Evolutionary conservation across 768 basidiomycete genomes (phyloP), one percentile per base, ranked within the genome.

Genomic region (Pleurotus salmoneostramineus): DNA sequence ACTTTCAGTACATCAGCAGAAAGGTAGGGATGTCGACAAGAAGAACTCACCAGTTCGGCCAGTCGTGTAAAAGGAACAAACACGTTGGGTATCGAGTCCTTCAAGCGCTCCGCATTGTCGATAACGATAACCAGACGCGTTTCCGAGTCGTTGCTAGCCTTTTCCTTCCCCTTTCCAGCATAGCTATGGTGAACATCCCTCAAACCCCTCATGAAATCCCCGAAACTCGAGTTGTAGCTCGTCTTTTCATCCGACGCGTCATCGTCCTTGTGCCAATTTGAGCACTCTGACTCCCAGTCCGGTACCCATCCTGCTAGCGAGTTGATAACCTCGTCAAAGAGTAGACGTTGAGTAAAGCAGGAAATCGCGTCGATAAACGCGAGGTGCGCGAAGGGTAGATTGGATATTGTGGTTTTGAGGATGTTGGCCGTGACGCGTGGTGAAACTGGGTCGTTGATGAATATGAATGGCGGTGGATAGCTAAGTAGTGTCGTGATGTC

Each of bases 11-110:
- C 40, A 64, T 51, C 36, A 51, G 50, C 11, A n/a, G 14, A 6
- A 14, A 34, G 32, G 17, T 14, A 37, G 15, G n/a, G 33, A 10
- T 15, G 34, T 31, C 21, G n/a, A 10, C 11, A 37, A 14, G 32
- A 12, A 10, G 11, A 27, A 50, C 57, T 46, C 21, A 91, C 91
- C 68, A 93, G 65, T 64, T 93, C 91, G 3, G 82, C 73, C 32
- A 93, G 72, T 50, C 90, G 80, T 12, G 88, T 80, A 34, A 93
- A 67, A 40, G 91, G 88, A 7, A 89, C 83, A 1, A 92, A 56
- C 1, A 91, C 65, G 31, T 89, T 86, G 2, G 88, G 82, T 50
- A 89, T 71, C 14, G 67, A 73, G 33, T 85, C 85, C 60, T 76
- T 82, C 59, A 93, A 68, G 45, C 82, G 75, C 67, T 93, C 89